These are phyloP conservation scores for Podospora appendiculata DNA, from an alignment of 495 filamentous ascomycete species.

Conservation along the genomic window DNA sequence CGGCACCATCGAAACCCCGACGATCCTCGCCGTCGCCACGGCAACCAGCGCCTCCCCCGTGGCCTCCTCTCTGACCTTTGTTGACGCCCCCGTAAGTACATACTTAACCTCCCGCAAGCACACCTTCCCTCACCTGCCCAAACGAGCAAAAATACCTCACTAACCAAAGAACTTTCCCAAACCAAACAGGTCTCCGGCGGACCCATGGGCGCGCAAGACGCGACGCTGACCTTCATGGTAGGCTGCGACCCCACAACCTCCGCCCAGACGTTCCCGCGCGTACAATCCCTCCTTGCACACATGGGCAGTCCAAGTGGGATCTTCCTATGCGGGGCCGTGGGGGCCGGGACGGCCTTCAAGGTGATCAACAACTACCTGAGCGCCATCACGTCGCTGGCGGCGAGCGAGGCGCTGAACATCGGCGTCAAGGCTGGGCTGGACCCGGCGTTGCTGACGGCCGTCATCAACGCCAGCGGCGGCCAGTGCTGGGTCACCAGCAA, in stretches of 20 bases:
- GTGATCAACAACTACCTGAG: slow-evolving; percentile 36
- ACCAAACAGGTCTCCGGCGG: slow-evolving; percentile 11
- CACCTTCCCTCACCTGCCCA: slow-evolving; percentile 25
- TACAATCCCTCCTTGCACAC: slow-evolving; percentile 11
- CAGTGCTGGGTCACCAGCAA: slow-evolving; percentile 34
- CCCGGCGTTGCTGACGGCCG: slow-evolving; percentile 24
- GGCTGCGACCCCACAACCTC: slow-evolving; percentile 9
- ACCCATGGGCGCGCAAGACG: slow-evolving; percentile 38
- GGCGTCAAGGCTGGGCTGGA: slow-evolving; percentile 33
- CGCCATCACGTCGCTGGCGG: slow-evolving; percentile 31
- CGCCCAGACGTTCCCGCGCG: slow-evolving; percentile 6
- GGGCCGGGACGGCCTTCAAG: slow-evolving; percentile 31
- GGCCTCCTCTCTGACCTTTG: slow-evolving; percentile 14
- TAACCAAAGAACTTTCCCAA: too few relatives aligned
- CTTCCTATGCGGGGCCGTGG: slow-evolving; percentile 27
- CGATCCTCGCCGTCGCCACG: slow-evolving; percentile 19
- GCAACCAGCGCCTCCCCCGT: slow-evolving; percentile 14
- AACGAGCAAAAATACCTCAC: too few relatives aligned
- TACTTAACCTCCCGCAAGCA: too few relatives aligned
- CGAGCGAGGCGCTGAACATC: slow-evolving; percentile 32
- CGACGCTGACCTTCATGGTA: slow-evolving; percentile 40
- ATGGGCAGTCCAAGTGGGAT: slow-evolving; percentile 23
- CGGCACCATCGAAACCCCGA: slow-evolving; percentile 37
- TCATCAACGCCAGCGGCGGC: slow-evolving; percentile 29
- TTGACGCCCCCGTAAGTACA: slow-evolving; percentile 25